Evolutionary conservation across 2,329 filamentous ascomycete species (phyloP).

Genomic region (Rosellinia necatrix): DNA sequence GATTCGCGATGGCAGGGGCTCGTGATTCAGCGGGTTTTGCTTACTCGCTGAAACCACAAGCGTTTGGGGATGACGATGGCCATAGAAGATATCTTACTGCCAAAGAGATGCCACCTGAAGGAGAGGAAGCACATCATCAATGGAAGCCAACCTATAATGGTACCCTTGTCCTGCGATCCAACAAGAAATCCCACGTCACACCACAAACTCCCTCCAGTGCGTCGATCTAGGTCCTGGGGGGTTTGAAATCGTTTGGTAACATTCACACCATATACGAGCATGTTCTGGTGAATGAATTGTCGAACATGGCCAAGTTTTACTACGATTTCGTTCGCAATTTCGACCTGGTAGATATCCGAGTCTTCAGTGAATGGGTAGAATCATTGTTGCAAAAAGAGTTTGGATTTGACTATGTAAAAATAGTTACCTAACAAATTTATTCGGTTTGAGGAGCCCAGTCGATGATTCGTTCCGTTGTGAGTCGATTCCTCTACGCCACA

Average conservation of each 20-base stretch:
- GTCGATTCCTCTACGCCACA: no score
- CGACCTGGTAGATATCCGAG: slow-evolving; percentile 1
- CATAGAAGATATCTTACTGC: background rate
- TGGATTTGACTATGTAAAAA: no score
- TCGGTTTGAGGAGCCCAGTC: no score
- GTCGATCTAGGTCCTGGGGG: background rate
- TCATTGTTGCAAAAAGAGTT: no score
- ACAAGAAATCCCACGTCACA: slow-evolving; percentile 7
- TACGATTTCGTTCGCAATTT: slow-evolving; percentile 14
- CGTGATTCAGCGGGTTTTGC: no score
- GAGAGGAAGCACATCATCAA: background rate
- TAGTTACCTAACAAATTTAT: no score
- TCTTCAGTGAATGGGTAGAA: no score
- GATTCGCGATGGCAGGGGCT: no score
- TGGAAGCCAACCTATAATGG: slow-evolving; percentile 8
- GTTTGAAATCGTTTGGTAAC: slow-evolving; percentile 7
- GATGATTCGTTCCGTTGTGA: no score
- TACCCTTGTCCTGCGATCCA: background rate
- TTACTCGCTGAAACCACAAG: no score
- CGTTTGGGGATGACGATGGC: slow-evolving; percentile 5
- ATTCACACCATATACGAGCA: slow-evolving; percentile 8
- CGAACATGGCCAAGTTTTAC: slow-evolving; percentile 16
- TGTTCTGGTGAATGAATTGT: background rate
- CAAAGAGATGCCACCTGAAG: background rate
- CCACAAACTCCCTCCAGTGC: slow-evolving; percentile 3